phyloP scores from a whole-genome alignment of 257 asterid species.

The Gynochthodes officinalis region DNA sequence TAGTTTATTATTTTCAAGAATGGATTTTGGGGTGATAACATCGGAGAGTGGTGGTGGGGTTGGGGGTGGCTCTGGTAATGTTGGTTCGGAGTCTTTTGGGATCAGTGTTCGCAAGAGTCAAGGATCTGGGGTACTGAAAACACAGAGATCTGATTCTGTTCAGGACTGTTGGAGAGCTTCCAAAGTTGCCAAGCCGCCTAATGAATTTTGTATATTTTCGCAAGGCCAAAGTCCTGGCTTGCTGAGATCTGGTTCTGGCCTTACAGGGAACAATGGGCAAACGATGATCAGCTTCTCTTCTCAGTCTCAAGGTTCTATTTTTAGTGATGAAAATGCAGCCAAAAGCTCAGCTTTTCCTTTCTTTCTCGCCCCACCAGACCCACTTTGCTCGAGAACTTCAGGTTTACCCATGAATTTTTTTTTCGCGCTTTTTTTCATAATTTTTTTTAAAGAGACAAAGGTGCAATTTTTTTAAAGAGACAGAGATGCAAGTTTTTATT shows the following conservation, averaged over 20 bases:
- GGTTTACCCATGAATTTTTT: conserved; percentile 6
- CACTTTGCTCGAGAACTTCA: conserved; percentile 22
- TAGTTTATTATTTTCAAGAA: conserved; percentile 4
- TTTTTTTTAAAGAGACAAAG: too few relatives aligned
- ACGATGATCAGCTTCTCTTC: conserved; percentile 34
- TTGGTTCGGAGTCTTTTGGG: conserved; percentile 19
- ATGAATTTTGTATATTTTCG: conserved; percentile 21
- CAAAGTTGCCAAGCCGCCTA: conserved; percentile 18
- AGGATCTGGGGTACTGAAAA: conserved; percentile 35
- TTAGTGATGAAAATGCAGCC: conserved; percentile 16
- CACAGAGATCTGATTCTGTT: conserved; percentile 33
- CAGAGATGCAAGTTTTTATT: too few relatives aligned
- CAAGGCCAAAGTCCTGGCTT: conserved; percentile 18
- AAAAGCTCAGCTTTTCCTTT: conserved; percentile 29
- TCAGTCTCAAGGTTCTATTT: conserved; percentile 20
- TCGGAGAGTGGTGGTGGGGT: conserved; percentile 1
- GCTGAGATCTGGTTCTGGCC: conserved; percentile 34
- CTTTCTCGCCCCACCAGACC: conserved; percentile 22
- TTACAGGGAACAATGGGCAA: conserved; percentile 22
- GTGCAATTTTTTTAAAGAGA: too few relatives aligned
- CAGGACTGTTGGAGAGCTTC: conserved; percentile 22
- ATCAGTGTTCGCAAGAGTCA: conserved; percentile 2
- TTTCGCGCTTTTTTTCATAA: not conserved
- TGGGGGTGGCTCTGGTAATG: not conserved
- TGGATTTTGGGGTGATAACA: conserved; percentile 31